Percentiles rank a stretch among this genome's conserved stretches.
These are phyloP conservation scores for Nasturtium officinale DNA, from an alignment of 345 rosid species.

Conservation along the genomic window DNA sequence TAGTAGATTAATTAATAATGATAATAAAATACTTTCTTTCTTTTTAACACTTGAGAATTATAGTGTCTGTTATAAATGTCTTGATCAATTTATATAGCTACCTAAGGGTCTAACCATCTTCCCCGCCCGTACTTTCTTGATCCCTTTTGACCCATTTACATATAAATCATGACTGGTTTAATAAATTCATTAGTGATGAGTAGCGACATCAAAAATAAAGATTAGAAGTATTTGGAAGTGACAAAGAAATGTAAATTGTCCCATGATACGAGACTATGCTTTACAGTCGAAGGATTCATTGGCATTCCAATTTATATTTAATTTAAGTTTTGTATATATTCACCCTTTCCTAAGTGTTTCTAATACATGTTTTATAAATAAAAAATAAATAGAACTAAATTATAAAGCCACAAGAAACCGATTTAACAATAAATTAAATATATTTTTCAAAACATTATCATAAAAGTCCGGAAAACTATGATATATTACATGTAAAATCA, in stretches of 20 bases:
- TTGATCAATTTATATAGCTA: conserved; percentile 38
- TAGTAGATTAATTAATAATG: background rate
- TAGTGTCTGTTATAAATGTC: conserved; percentile 37
- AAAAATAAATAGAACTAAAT: background rate
- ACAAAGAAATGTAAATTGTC: conserved; percentile 10
- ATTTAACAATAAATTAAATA: background rate
- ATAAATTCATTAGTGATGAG: conserved; percentile 18
- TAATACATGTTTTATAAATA: background rate
- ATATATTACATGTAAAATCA: background rate
- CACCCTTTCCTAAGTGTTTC: conserved; percentile 1
- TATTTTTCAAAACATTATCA: background rate
- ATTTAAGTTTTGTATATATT: background rate
- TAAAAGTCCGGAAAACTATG: background rate
- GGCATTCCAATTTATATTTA: conserved; percentile 10
- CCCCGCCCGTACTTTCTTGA: too few relatives aligned
- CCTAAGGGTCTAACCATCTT: too few relatives aligned
- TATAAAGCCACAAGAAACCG: background rate
- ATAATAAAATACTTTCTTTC: background rate
- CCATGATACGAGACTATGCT: conserved; percentile 19
- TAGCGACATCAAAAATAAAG: background rate
- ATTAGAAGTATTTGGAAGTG: background rate
- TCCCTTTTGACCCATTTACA: conserved; percentile 34
- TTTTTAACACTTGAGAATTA: conserved; percentile 19
- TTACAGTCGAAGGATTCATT: background rate
- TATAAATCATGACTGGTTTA: conserved; percentile 12